These are phyloP conservation scores for Talaromyces pinophilus DNA, from an alignment of 2,329 filamentous ascomycete species.

Conservation along the genomic window DNA sequence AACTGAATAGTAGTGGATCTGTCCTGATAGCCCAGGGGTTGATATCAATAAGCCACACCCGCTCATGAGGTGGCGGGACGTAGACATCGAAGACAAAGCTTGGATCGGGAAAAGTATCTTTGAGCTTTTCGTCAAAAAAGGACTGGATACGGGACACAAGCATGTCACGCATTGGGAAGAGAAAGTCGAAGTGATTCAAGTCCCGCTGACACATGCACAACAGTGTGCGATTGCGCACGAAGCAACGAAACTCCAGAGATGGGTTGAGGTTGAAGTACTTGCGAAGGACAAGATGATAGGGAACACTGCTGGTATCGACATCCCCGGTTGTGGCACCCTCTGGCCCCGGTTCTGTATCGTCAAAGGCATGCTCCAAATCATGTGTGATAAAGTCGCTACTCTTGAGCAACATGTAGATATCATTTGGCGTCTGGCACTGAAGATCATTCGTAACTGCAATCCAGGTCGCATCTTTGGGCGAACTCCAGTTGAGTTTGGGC, in stretches of 20 bases:
- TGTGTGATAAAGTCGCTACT: conserved; percentile 93
- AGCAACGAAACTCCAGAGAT: conserved; percentile 91
- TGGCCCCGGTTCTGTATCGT: conserved; percentile 61
- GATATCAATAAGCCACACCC: conserved; percentile 85
- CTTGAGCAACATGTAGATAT: conserved; percentile 92
- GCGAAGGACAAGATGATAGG: conserved; percentile 79
- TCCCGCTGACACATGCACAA: conserved; percentile 87
- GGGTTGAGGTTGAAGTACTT: conserved; percentile 88
- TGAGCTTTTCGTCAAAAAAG: conserved; percentile 75
- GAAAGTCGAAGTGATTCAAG: conserved; percentile 84
- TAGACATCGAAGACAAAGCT: conserved; percentile 93
- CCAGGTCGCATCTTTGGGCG: conserved; percentile 93
- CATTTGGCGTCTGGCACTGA: conserved; percentile 83
- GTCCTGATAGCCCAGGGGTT: conserved; percentile 92
- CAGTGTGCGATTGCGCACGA: conserved; percentile 78
- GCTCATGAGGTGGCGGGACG: conserved; percentile 71
- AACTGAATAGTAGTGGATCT: conserved; percentile 84
- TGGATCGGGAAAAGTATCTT: conserved; percentile 76
- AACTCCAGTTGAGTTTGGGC: conserved; percentile 96
- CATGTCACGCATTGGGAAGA: conserved; percentile 65
- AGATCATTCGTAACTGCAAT: conserved; percentile 86
- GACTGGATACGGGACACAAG: conserved; percentile 68
- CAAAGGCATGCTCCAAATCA: conserved; percentile 90
- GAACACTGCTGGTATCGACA: conserved; percentile 50
- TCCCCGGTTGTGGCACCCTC: conserved; percentile 30